Conservation (phyloP, 1,139 yeast genomes). For the Yamadazyma diddensiae region DNA sequence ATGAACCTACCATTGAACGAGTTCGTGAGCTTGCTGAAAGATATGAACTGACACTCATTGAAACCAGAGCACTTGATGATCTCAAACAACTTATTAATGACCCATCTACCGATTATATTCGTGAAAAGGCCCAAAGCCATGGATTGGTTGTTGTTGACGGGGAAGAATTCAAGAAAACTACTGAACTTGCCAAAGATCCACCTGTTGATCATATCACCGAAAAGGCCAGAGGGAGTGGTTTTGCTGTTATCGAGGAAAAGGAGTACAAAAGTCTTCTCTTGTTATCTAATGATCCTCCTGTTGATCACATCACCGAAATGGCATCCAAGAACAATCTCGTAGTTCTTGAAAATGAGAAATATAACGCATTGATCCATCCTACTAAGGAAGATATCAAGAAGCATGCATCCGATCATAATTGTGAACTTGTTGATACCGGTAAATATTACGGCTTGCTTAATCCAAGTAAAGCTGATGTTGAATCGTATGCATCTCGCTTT, state of each 20-base stretch:
- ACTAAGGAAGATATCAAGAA: constrained; percentile 8
- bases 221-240: constrained; percentile 12
- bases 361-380: constrained; percentile 10
- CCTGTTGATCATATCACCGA: constrained; percentile 20
- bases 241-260: not conserved
- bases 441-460: constrained; percentile 9
- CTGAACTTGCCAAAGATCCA: constrained; percentile 20
- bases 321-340: constrained; percentile 9
- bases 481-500: constrained; percentile 9
- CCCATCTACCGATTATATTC: constrained; percentile 18
- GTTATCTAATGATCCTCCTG: not conserved
- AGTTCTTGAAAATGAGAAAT: constrained; percentile 8
- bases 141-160: constrained; percentile 32
- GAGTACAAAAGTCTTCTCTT: not conserved
- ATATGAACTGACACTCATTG: constrained; percentile 6
- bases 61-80: constrained; percentile 14
- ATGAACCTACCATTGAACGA: not conserved
- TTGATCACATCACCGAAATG: constrained; percentile 11
- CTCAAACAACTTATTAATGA: constrained; percentile 20
- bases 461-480: constrained; percentile 14
- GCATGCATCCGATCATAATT: constrained; percentile 2
- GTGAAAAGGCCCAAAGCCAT: constrained; percentile 21
- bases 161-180: constrained; percentile 18
- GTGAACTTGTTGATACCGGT: no score
- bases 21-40: not conserved